Base-by-base conservation (phyloP, 345 rosid species). In the Clarkia xantiana region DNA sequence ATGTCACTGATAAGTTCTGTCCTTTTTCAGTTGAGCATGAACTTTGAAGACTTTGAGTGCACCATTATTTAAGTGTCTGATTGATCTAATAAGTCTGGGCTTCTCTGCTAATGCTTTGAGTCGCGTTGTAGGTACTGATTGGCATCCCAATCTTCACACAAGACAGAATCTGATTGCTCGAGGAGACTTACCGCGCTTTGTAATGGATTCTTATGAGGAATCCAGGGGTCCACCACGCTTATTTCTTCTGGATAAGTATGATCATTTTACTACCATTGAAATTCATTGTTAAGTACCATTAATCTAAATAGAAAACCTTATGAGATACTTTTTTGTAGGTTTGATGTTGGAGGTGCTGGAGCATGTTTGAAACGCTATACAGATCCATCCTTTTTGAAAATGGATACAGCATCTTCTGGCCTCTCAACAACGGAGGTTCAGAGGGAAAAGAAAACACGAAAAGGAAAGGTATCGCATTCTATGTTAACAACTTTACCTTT, bases 311-410 rank as follows among this genome's bases (percentile, higher is more conserved):
- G 41, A 5, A 40, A 51, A 18, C 15, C 19, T 38, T 40, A 10
- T 41, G 14, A 42, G 18, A 2, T 18, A n/a, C n/a, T 18, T 17
- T 53, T 19, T 41, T 14, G 70, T 71, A 93, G 99, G 62, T 93
- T 80, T 65, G 97, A 93, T 82, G 84, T 80, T 63, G 95, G 91
- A 18, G 99, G 99, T 39, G 95, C 94, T 64, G 96, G 99, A 44
- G 96, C 96, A 23, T 87, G 96, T 64, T 71, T 93, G 71, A 93
- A 82, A 73, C 95, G 99, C 23, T 93, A 93, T 73, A 78, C 95
- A 5, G 99, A 93, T 76, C 99, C 99, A 40, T 84, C 99, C 52
- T 69, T 84, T 63, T 78, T 84, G 59, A 84, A 76, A 76, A 68
- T 57, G 52, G 95, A 75, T 66, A 36, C 70, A 45, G 60, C 64